Evolutionary conservation across 202 grass and related monocot genomes (phyloP).

Genomic region (Panicum hallii): DNA sequence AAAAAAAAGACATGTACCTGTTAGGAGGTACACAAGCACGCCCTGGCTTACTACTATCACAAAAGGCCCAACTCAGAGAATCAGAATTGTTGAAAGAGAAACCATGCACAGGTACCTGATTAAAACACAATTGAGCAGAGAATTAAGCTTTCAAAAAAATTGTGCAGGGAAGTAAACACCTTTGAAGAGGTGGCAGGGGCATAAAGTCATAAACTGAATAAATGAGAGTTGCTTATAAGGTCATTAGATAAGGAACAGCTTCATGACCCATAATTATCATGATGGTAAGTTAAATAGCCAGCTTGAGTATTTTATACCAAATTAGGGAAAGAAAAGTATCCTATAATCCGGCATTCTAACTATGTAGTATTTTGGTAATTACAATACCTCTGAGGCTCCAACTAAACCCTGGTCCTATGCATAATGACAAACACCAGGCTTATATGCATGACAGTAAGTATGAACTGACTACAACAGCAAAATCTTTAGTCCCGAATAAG

Average conservation of each 20-base stretch:
- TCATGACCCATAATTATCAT: neutral
- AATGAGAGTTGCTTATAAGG: conserved; percentile 19
- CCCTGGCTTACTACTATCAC: conserved; percentile 84
- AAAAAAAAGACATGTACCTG: conserved; percentile 48
- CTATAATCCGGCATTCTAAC: neutral
- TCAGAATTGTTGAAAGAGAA: conserved; percentile 95
- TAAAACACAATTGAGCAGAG: conserved; percentile 8
- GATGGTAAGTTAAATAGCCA: neutral
- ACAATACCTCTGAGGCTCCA: neutral
- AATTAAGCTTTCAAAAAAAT: neutral
- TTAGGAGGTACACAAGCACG: conserved; percentile 55
- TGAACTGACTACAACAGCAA: neutral
- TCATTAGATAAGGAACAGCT: neutral
- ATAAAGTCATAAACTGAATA: neutral
- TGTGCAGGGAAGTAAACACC: neutral
- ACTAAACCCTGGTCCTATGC: neutral
- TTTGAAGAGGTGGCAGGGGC: neutral
- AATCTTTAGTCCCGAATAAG: neutral
- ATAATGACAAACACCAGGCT: neutral
- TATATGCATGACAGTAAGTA: conserved; percentile 6
- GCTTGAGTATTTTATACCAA: neutral
- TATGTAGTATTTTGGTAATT: neutral
- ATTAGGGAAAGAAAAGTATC: neutral
- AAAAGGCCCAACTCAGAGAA: conserved; percentile 76
- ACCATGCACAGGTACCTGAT: conserved; percentile 78